These are phyloP conservation scores for Babesia caballi DNA, from an alignment of 169 alveolate species.

Conservation along the genomic window DNA sequence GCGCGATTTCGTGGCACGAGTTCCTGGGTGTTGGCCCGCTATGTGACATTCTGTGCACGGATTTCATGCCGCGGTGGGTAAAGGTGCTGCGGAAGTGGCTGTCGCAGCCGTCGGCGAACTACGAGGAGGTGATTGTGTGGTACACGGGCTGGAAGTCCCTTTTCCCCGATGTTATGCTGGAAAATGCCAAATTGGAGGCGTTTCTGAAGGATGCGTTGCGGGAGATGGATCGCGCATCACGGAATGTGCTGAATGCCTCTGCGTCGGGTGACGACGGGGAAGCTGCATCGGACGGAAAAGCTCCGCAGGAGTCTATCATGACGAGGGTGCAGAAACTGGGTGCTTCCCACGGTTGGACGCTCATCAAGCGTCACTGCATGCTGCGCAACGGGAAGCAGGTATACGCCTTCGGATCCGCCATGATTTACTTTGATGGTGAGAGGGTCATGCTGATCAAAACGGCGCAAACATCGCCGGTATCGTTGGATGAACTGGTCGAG, in stretches of 20 bases:
- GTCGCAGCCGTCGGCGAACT: slow-evolving; percentile 11
- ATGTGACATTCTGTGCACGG: slow-evolving; percentile 4
- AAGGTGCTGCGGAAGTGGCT: slow-evolving; percentile 23
- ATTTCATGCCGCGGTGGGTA: slow-evolving; percentile 37
- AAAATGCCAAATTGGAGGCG: background rate
- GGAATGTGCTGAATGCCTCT: background rate
- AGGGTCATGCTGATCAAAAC: slow-evolving; percentile 3
- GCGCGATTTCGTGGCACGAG: slow-evolving; percentile 11
- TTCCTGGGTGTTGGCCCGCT: slow-evolving; percentile 1
- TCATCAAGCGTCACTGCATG: slow-evolving; percentile 11
- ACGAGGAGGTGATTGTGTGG: slow-evolving; percentile 40
- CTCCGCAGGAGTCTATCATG: background rate
- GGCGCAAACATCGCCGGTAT: background rate
- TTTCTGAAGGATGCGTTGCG: slow-evolving; percentile 28
- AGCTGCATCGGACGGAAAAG: background rate
- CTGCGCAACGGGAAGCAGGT: slow-evolving; percentile 30
- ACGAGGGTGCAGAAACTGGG: slow-evolving; percentile 1
- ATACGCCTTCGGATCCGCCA: slow-evolving; percentile 29
- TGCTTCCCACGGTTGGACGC: background rate
- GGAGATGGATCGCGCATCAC: slow-evolving; percentile 39
- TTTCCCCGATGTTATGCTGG: slow-evolving; percentile 6
- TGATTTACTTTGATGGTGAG: slow-evolving; percentile 2
- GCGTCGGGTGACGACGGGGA: background rate
- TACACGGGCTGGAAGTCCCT: slow-evolving; percentile 48
- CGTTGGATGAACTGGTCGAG: slow-evolving; percentile 15